Evolutionary conservation across 257 asterid genomes (phyloP).

Genomic region (Mitragyna speciosa): DNA sequence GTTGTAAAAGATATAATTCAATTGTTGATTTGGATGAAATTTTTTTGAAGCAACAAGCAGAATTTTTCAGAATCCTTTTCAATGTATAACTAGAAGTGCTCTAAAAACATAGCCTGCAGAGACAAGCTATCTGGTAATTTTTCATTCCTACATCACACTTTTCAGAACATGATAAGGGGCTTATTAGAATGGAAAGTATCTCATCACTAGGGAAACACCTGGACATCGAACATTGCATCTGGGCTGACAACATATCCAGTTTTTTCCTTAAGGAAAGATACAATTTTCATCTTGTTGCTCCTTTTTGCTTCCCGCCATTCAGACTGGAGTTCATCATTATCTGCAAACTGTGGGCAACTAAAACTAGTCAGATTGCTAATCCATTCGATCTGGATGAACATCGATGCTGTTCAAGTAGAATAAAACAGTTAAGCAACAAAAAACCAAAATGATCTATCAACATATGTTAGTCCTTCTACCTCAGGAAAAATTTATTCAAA

Average conservation of each 20-base stretch:
- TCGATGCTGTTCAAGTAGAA: background rate
- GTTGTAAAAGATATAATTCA: background rate
- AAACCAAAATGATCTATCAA: no score
- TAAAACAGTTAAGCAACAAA: background rate
- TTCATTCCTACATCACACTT: background rate
- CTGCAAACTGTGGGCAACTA: constrained; percentile 61
- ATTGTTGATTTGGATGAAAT: no score
- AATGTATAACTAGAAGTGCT: no score
- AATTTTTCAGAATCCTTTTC: background rate
- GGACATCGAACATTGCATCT: constrained; percentile 85
- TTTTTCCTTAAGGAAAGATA: constrained; percentile 59
- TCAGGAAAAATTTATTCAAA: no score
- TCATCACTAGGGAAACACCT: constrained; percentile 41
- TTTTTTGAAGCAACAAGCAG: background rate
- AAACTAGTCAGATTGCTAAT: background rate
- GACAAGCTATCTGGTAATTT: background rate
- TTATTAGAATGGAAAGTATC: background rate
- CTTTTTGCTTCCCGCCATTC: constrained; percentile 80
- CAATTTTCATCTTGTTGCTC: constrained; percentile 63
- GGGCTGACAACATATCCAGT: constrained; percentile 78
- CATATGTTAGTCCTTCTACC: no score
- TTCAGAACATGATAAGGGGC: background rate
- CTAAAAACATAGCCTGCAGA: background rate
- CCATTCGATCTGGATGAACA: background rate
- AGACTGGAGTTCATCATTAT: constrained; percentile 66